These are phyloP conservation scores for Sparassis latifolia DNA, from an alignment of 1,284 basidiomycete genomes.

Conservation along the genomic window DNA sequence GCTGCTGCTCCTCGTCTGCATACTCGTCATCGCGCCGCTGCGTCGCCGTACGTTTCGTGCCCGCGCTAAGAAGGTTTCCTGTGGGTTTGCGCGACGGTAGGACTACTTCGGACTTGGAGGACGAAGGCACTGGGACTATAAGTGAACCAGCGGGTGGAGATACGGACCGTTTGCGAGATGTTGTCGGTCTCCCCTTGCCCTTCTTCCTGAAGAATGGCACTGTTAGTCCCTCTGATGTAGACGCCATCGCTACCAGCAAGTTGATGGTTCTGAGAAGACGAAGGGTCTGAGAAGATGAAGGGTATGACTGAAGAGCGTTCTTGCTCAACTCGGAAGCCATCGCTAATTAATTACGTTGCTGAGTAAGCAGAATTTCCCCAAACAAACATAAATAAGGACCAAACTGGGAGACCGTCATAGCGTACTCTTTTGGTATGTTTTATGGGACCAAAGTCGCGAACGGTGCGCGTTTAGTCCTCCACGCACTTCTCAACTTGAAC, in stretches of 20 bases:
- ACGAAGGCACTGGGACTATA: slow-evolving; percentile 27
- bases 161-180: slow-evolving; percentile 61
- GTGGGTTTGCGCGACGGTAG: slow-evolving; percentile 65
- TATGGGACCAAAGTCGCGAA: too few species aligned
- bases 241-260: slow-evolving; percentile 24
- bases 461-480: too few species aligned
- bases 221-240: slow-evolving; percentile 33
- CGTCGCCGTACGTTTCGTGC: slow-evolving; percentile 70
- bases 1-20: slow-evolving; percentile 38
- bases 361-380: too few species aligned
- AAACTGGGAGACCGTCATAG: too few species aligned
- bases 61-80: slow-evolving; percentile 73
- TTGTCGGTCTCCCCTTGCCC: slow-evolving; percentile 67
- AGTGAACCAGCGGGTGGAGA: slow-evolving; percentile 43
- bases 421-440: too few species aligned
- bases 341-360: too few species aligned
- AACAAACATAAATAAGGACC: too few species aligned
- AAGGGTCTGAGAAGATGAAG: not conserved
- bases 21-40: slow-evolving; percentile 46
- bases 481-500: too few species aligned
- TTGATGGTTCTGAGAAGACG: too few species aligned
- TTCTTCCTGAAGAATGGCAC: slow-evolving; percentile 91
- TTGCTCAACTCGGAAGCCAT: too few species aligned
- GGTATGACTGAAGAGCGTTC: not conserved
- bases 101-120: slow-evolving; percentile 62